These are phyloP conservation scores for Sechiopsis laciniata DNA, from an alignment of 306 rosid genomes.

Conservation along the genomic window DNA sequence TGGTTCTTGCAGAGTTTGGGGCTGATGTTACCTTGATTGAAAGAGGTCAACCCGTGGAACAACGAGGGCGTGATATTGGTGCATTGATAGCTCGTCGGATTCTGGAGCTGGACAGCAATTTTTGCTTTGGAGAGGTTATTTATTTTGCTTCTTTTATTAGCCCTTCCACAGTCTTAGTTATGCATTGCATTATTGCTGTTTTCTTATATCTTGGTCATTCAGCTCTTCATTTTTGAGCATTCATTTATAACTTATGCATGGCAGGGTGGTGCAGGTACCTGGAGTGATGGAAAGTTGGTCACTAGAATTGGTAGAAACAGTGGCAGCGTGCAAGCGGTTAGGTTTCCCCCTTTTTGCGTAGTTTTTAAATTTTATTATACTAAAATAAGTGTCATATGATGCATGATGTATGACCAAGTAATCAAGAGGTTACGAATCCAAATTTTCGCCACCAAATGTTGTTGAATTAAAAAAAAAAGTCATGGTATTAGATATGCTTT, in stretches of 20 bases:
- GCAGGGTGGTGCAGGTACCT: slow-evolving; percentile 99
- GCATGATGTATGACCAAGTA: no score
- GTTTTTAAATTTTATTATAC: not conserved
- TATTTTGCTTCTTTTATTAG: slow-evolving; percentile 31
- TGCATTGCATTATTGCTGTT: slow-evolving; percentile 5
- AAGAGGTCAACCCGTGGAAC: slow-evolving; percentile 96
- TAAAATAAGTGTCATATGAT: not conserved
- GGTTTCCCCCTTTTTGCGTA: slow-evolving; percentile 2
- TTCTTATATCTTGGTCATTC: not conserved
- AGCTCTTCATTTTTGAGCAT: slow-evolving; percentile 34
- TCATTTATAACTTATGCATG: slow-evolving; percentile 78
- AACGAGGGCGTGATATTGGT: slow-evolving; percentile 91
- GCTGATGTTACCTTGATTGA: slow-evolving; percentile 91
- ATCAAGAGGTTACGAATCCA: no score
- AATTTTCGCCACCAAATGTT: no score
- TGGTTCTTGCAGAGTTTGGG: slow-evolving; percentile 87
- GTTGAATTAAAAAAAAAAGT: not conserved
- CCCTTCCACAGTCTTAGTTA: slow-evolving; percentile 14
- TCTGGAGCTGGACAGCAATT: slow-evolving; percentile 75
- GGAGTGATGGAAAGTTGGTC: slow-evolving; percentile 97
- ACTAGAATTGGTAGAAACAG: slow-evolving; percentile 93
- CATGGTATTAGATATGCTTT: not conserved
- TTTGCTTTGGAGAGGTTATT: slow-evolving; percentile 95
- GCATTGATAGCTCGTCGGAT: slow-evolving; percentile 67
- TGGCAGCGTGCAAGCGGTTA: slow-evolving; percentile 83